Percentiles rank a stretch among this genome's conserved stretches.
These are phyloP conservation scores for Colletotrichum cuscutae DNA, from an alignment of 2,329 filamentous ascomycete species.

Conservation along the genomic window DNA sequence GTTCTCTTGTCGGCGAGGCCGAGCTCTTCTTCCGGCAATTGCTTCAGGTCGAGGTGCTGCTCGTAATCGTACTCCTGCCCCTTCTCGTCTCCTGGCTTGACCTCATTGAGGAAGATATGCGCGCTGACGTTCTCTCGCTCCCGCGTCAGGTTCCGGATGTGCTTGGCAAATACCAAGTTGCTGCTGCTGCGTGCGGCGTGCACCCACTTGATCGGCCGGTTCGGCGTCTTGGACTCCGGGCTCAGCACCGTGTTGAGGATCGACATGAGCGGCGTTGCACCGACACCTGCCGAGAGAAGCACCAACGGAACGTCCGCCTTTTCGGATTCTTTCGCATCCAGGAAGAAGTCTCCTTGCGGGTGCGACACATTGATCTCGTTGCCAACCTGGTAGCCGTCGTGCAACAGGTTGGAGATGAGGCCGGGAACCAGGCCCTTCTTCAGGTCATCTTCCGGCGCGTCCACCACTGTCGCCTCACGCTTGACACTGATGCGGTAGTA, in stretches of 20 bases:
- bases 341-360: slow-evolving; percentile 70
- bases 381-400: slow-evolving; percentile 58
- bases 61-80: slow-evolving; percentile 69
- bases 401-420: slow-evolving; percentile 64
- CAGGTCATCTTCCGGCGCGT: slow-evolving; percentile 44
- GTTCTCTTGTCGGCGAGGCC: slow-evolving; percentile 63
- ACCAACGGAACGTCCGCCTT: slow-evolving; percentile 65
- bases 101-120: slow-evolving; percentile 68
- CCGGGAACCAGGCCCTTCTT: slow-evolving; percentile 51
- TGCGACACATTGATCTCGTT: slow-evolving; percentile 65
- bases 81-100: slow-evolving; percentile 52
- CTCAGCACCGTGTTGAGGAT: slow-evolving; percentile 68
- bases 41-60: slow-evolving; percentile 68
- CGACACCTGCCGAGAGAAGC: slow-evolving; percentile 75
- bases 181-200: slow-evolving; percentile 66
- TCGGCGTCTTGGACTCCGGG: slow-evolving; percentile 38
- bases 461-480: slow-evolving; percentile 55
- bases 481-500: slow-evolving; percentile 83
- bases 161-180: slow-evolving; percentile 64
- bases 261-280: slow-evolving; percentile 72
- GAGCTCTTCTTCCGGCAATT: slow-evolving; percentile 63
- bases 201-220: slow-evolving; percentile 68
- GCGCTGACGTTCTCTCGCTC: slow-evolving; percentile 59
- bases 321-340: slow-evolving; percentile 56
- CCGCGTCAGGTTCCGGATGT: slow-evolving; percentile 55